phyloP scores from a whole-genome alignment of 257 asterid genomes.

The Solanum lycopersicoides region DNA sequence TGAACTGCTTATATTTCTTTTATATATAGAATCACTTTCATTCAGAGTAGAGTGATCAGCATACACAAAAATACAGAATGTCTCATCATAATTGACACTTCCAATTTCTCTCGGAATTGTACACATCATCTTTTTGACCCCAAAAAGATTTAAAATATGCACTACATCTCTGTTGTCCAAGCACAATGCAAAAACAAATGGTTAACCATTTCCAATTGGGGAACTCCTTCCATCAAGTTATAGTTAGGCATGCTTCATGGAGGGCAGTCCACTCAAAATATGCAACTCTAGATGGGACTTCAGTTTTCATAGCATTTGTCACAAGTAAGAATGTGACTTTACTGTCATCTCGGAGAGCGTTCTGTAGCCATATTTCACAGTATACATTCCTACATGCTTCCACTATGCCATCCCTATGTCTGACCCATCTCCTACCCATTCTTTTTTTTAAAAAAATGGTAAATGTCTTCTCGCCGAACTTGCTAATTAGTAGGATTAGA shows the following conservation, averaged over 20 bases:
- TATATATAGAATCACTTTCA: background rate
- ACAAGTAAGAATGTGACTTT: background rate
- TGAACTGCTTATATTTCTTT: constrained; percentile 4
- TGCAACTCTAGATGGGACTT: background rate
- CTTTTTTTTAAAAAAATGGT: background rate
- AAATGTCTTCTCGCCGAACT: background rate
- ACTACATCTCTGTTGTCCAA: background rate
- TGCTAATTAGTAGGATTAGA: background rate
- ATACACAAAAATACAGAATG: background rate
- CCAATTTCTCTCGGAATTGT: background rate
- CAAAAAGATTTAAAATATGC: background rate
- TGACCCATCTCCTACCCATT: background rate
- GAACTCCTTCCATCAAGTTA: background rate
- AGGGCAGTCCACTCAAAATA: background rate
- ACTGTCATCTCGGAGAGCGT: background rate
- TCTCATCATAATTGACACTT: background rate
- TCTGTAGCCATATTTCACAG: background rate
- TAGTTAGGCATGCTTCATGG: background rate
- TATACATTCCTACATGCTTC: background rate
- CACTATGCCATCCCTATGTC: background rate
- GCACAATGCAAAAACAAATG: background rate
- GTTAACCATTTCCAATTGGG: background rate
- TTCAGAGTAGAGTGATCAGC: background rate
- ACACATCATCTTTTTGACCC: background rate
- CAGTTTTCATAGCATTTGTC: background rate